Evolutionary conservation across 371 early-diverging fungal species (phyloP), one percentile per base, ranked within the genome.

Genomic region (Homolaphlyctis polyrhiza): DNA sequence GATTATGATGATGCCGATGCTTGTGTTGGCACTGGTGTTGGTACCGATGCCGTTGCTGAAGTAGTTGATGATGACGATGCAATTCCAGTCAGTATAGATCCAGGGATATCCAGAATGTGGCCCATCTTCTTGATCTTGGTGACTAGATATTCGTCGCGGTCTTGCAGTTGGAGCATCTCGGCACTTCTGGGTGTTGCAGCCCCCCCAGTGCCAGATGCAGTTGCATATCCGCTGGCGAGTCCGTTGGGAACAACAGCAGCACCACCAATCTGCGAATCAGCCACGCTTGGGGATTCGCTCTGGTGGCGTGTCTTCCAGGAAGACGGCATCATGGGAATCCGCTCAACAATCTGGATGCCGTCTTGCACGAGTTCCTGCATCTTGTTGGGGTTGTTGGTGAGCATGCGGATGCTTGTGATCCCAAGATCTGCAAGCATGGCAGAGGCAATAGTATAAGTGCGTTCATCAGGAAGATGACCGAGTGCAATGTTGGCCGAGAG

Each of bases 321-420:
- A 35, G 84, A 83, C 14, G 96, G 97, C 14, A 93, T 77, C 96
- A 97, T 95, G 1, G 91, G 84, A 35, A 92, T 86, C 35, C 94
- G 88, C 66, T 91, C 88, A 1, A 83, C 83, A 1, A 97, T 89
- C 50, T 83, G 82, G 0, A 77, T 71, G 5, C 89, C 89, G 66
- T 75, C 87, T 0, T 77, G 77, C 48, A 86, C 80, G 28, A 96
- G 64, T 69, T 89, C 85, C 45, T 86, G 75, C 57, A 95, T 89
- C 82, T 97, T 97, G 73, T 94, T 92, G 0, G 95, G 93, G 70
- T 97, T 97, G 75, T 97, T 97, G 35, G 98, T 97, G 61, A 97
- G 80, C 58, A 97, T 73, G 0, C 90, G 85, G 47, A 95, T 75
- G 50, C 78, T 66, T 16, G 71, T 33, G 49, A 93, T 65, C 35